These are phyloP conservation scores for Penicillium sp. DNA, from an alignment of 2,329 filamentous ascomycete genomes.

Conservation along the genomic window DNA sequence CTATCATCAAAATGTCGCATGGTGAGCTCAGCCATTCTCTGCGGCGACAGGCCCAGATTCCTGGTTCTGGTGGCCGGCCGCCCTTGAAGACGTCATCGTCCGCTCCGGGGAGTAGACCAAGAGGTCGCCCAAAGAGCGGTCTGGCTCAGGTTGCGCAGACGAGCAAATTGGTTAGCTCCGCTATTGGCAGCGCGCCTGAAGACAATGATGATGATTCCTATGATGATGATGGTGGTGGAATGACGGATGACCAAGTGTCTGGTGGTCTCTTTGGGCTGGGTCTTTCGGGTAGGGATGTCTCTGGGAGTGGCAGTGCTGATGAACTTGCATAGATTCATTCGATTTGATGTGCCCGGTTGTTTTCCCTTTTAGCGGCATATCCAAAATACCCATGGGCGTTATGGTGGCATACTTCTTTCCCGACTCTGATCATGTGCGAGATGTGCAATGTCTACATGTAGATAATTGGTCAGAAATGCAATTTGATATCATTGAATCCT, in stretches of 20 bases:
- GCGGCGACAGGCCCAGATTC: conserved; percentile 31
- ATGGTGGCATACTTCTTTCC: background rate
- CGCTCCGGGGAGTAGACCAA: background rate
- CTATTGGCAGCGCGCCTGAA: background rate
- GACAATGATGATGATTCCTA: background rate
- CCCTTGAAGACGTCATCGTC: background rate
- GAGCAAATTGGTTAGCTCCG: conserved; percentile 39
- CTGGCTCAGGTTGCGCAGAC: conserved; percentile 39
- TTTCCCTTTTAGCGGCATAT: conserved; percentile 6
- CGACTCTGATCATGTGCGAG: background rate
- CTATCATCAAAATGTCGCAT: conserved; percentile 47
- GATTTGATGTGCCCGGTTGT: background rate
- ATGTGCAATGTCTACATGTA: background rate
- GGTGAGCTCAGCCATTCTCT: conserved; percentile 26
- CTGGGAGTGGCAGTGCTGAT: background rate
- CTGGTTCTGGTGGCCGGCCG: conserved; percentile 12
- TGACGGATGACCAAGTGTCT: background rate
- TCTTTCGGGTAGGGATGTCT: background rate
- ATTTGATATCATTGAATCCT: background rate
- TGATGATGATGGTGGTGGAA: background rate
- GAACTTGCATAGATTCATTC: background rate
- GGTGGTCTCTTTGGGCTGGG: background rate
- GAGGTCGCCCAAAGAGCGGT: background rate
- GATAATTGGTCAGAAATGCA: background rate
- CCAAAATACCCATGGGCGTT: conserved; percentile 9